phyloP scores from a whole-genome alignment of 1,139 yeast genomes.

The Sugiyamaella castrensis region DNA sequence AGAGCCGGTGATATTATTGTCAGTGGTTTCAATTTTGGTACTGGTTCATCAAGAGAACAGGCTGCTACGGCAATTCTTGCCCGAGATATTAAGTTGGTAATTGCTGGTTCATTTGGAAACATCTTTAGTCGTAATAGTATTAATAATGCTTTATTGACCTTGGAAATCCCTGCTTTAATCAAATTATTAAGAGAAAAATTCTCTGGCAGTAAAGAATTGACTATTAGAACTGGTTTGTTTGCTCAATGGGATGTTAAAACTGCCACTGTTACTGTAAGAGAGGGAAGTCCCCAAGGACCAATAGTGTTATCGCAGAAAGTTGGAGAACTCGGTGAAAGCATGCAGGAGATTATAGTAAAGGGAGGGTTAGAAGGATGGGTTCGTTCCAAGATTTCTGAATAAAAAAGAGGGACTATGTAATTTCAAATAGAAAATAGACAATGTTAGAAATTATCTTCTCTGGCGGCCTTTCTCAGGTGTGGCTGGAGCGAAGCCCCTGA shows the following conservation, averaged over 20 bases:
- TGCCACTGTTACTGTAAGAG: conserved; percentile 75
- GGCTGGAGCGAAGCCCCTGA: too few species aligned
- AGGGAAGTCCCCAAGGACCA: conserved; percentile 51
- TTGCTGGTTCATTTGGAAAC: conserved; percentile 97
- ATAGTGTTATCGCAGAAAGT: conserved; percentile 78
- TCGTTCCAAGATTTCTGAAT: conserved; percentile 58
- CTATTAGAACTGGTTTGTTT: conserved; percentile 92
- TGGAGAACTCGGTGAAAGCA: conserved; percentile 90
- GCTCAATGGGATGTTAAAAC: conserved; percentile 90
- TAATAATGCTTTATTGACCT: conserved; percentile 88
- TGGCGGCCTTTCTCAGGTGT: background rate
- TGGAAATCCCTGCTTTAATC: conserved; percentile 88
- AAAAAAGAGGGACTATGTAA: too few species aligned
- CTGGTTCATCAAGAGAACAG: conserved; percentile 98
- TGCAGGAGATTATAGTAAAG: conserved; percentile 93
- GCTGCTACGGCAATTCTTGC: conserved; percentile 97
- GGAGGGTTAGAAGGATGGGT: conserved; percentile 99
- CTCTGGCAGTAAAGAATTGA: conserved; percentile 58
- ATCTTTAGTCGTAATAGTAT: conserved; percentile 93
- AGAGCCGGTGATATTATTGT: conserved; percentile 84
- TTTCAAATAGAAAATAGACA: background rate
- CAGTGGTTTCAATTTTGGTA: conserved; percentile 93
- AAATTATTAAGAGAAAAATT: conserved; percentile 70
- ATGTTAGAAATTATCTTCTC: background rate
- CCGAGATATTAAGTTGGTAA: conserved; percentile 86